Conservation (phyloP, 495 filamentous ascomycete species). For the Neurospora sp. region DNA sequence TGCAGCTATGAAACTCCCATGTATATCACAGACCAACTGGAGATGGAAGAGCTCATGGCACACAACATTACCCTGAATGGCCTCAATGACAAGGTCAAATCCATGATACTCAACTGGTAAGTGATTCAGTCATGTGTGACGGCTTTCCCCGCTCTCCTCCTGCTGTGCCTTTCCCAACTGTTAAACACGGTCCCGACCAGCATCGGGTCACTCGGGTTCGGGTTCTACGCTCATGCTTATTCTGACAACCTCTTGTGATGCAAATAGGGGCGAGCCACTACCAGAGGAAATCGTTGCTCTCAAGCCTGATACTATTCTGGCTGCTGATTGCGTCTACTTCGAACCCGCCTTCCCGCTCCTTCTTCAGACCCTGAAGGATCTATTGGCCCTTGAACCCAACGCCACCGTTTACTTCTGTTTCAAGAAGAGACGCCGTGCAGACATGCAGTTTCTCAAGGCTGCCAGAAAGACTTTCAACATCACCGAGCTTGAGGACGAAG, state of each 20-base stretch:
- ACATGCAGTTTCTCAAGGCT: slow-evolving; percentile 60
- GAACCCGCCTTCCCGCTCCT: slow-evolving; percentile 89
- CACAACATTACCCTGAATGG: slow-evolving; percentile 74
- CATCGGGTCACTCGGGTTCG: not conserved
- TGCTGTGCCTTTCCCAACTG: not conserved
- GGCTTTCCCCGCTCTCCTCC: not conserved
- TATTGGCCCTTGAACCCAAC: slow-evolving; percentile 41
- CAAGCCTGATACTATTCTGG: slow-evolving; percentile 70
- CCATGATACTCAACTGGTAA: slow-evolving; percentile 68
- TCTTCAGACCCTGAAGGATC: slow-evolving; percentile 60
- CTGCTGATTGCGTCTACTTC: slow-evolving; percentile 95
- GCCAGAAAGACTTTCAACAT: slow-evolving; percentile 55
- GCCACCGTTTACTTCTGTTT: slow-evolving; percentile 88
- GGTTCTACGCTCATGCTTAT: slow-evolving; percentile 4
- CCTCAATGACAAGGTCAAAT: slow-evolving; percentile 48
- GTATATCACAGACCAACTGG: slow-evolving; percentile 74
- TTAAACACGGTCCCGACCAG: not conserved
- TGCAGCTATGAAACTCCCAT: slow-evolving; percentile 43
- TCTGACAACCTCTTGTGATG: slow-evolving; percentile 10
- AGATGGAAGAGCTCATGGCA: slow-evolving; percentile 74
- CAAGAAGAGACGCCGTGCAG: slow-evolving; percentile 74
- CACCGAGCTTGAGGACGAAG: slow-evolving; percentile 53
- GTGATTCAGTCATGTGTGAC: slow-evolving; percentile 5
- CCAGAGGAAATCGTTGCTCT: slow-evolving; percentile 31
- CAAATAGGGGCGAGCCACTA: slow-evolving; percentile 44